Evolutionary conservation across 2,329 filamentous ascomycete genomes (phyloP), one percentile per base, ranked within the genome.

Genomic region (Botrytis pseudocinerea): DNA sequence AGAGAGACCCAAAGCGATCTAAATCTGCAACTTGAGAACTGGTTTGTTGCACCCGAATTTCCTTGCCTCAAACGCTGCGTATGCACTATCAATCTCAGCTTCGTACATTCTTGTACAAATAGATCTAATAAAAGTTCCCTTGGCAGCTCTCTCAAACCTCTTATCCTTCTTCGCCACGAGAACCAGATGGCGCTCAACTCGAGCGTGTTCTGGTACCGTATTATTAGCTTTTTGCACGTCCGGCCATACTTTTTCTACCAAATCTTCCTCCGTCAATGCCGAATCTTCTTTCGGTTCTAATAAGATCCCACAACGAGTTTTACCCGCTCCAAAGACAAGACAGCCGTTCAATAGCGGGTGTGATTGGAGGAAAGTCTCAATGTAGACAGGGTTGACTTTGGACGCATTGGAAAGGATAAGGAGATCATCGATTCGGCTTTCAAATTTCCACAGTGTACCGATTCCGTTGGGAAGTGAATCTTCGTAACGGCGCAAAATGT

Each of bases 361-460:
- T 1, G 73, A 76, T 44, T 78, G 78, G 22, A 85, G 78, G 7
- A 78, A 76, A 28, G 74, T 77, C 74, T 85, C 84, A 76, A 84
- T 81, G 3, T 79, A 77, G 3, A 83, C 73, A 0, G 85, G 84
- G 60, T 85, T 85, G 59, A 84, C 80, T 73, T 85, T 86, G 64
- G 83, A 81, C 1, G 84, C 84, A 72, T 83, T 85, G 40, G 80
- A 82, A n/a, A 85, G 77, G 0, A 85, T 81, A 35, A 86, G 81
- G 4, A 85, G 80, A 76, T 86, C 84, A 61, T 72, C 70, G 1
- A 72, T 32, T 1, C 84, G 78, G 12, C 71, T 70, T 22, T 74
- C 69, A 71, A 80, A 85, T 16, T 78, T 79, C 81, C 82, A 85
- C 1, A 82, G 76, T 35, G 63, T 42, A 14, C 70, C 70, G 4